These are phyloP conservation scores for Lolium multiflorum DNA, from an alignment of 176 grass and related monocot species.

Conservation along the genomic window DNA sequence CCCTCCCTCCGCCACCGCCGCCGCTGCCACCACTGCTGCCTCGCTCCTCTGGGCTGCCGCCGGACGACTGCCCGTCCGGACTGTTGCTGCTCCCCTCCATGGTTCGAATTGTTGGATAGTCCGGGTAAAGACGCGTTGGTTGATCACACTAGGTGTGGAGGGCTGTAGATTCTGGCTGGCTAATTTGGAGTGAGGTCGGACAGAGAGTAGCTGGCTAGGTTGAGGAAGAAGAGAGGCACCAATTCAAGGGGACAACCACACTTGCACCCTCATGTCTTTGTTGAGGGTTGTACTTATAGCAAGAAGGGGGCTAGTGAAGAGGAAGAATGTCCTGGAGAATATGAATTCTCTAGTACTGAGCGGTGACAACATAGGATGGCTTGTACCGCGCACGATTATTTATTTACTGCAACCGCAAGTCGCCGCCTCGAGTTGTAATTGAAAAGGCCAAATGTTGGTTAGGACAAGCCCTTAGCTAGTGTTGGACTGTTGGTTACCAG, in stretches of 20 bases:
- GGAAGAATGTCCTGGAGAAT: constrained; percentile 46
- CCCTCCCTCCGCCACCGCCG: constrained; percentile 22
- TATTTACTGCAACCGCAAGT: constrained; percentile 24
- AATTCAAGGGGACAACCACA: constrained; percentile 48
- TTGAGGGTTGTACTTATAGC: constrained; percentile 61
- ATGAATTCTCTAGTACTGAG: neutral
- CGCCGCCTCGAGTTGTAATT: neutral
- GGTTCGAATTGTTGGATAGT: constrained; percentile 6
- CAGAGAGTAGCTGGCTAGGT: constrained; percentile 22
- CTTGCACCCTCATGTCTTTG: constrained; percentile 46
- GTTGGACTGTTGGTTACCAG: constrained; percentile 1
- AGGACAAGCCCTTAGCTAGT: neutral
- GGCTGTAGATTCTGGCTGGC: constrained; percentile 36
- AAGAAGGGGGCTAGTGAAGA: constrained; percentile 17
- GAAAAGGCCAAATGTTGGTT: constrained; percentile 35
- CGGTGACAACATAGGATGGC: neutral
- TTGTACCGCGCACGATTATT: neutral
- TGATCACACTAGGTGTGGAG: constrained; percentile 40
- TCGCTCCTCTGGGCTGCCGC: constrained; percentile 48
- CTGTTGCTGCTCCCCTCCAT: constrained; percentile 51
- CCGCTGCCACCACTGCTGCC: neutral
- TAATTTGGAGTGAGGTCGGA: constrained; percentile 36
- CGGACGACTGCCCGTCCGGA: constrained; percentile 47
- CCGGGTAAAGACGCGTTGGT: constrained; percentile 35
- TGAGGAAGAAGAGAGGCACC: constrained; percentile 29